Evolutionary conservation across 1,139 yeast genomes (phyloP).

Genomic region (Arxiozyma slooffiae): DNA sequence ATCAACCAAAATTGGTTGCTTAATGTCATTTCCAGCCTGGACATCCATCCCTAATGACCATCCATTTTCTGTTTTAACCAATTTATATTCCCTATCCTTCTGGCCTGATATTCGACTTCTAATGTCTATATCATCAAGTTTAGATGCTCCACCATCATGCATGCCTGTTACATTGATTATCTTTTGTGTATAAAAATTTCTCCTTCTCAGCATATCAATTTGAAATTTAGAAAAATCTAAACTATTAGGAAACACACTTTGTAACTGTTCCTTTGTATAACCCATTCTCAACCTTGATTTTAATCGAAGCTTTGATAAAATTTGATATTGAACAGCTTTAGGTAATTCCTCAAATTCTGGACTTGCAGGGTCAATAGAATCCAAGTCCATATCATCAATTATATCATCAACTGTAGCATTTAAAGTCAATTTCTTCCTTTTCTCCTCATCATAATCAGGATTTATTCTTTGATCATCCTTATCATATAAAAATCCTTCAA

Average conservation of each 20-base stretch:
- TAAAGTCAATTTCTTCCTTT: conserved; percentile 27
- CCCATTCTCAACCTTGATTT: conserved; percentile 93
- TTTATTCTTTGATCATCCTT: conserved; percentile 60
- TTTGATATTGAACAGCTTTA: conserved; percentile 76
- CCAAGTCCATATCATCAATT: conserved; percentile 61
- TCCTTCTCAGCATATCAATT: conserved; percentile 80
- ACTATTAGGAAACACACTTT: conserved; percentile 67
- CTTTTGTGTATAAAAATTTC: conserved; percentile 82
- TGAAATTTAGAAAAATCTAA: conserved; percentile 91
- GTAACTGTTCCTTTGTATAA: conserved; percentile 74
- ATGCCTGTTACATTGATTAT: conserved; percentile 78
- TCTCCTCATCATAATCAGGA: conserved; percentile 61
- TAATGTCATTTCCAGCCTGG: conserved; percentile 34
- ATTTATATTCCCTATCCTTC: conserved; percentile 62
- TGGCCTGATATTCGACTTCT: conserved; percentile 72
- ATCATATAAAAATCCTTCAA: conserved; percentile 39
- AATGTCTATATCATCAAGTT: conserved; percentile 21
- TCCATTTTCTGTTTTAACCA: conserved; percentile 72
- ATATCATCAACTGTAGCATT: conserved; percentile 55
- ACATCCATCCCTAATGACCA: conserved; percentile 68
- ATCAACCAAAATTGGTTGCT: conserved; percentile 40
- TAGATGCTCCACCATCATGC: conserved; percentile 48
- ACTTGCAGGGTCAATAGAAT: conserved; percentile 61
- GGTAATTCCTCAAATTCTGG: conserved; percentile 59
- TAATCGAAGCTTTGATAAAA: conserved; percentile 69